Evolutionary conservation across 192 early-diverging fungal genomes (phyloP), one percentile per base, ranked within the genome.

Genomic region (Physocladia obscura): DNA sequence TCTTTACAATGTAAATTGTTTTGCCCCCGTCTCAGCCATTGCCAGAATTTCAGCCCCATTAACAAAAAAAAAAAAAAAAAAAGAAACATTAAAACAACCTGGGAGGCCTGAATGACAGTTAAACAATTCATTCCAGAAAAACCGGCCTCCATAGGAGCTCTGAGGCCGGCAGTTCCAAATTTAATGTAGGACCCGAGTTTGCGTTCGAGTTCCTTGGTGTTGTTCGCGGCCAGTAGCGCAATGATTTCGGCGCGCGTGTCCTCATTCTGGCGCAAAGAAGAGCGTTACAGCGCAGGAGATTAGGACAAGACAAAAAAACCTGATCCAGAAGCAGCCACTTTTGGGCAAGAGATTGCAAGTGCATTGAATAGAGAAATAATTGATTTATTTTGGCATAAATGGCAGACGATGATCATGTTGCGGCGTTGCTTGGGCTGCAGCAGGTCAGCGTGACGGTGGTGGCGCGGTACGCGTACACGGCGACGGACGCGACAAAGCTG

Each of bases 81-180:
- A 31, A 58, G 8, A 13, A 55, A 50, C 15, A 60, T 36, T 17
- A n/a, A 2, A 17, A 2, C 17, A 58, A 78, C 87, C 83, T 98
- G 95, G 8, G 91, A 87, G 22, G 95, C 93, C 70, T 94, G 92
- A 59, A 95, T 92, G 31, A 98, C 94, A 0, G 94, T 96, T 65
- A 95, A 76, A 67, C 90, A 86, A 77, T 98, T 98, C 88, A 98
- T 94, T 32, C 93, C 79, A 35, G 93, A 83, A 80, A 92, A 98
- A 24, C 95, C 95, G 57, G 94, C 91, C 65, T 91, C 91, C 94
- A 95, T 98, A n/a, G 85, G 83, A 22, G 94, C 92, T 38, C 95
- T 83, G 36, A 98, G 77, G 2, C 95, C 91, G 26, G 93, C 90
- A 2, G 93, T 95, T 36, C 93, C 93, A 72, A 93, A 95, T 77